Base-by-base conservation (phyloP, 1,284 basidiomycete genomes). In the Tylopilus orsonianus region DNA sequence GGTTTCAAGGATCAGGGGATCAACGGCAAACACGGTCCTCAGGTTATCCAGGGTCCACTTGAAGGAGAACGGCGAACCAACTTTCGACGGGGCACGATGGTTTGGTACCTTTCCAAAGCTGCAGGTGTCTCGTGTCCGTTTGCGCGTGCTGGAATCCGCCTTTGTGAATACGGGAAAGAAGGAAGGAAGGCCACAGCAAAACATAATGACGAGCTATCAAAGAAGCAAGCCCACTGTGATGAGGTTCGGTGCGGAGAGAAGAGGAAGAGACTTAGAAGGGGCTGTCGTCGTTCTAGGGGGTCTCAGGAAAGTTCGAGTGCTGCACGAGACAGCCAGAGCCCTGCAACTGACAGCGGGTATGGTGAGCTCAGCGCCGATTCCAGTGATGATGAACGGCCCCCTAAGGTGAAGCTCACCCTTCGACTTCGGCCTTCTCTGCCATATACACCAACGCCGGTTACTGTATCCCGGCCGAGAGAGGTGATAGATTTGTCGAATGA, bases 81-180 rank as follows among this genome's bases (percentile, higher is more conserved):
- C 64, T 89, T 88, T 61, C 76, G 86, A 48, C 77, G 82, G 35
- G 87, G 87, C 29, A 89, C 87, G 32, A 78, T 79, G 59, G 85
- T 89, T 8, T 89, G 85, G 85, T 89, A 87, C 66, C 75, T 89
- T 42, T 83, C 81, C 62, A 77, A 79, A 56, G 84, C 83, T 18
- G 79, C 85, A 5, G 87, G 87, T 34, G 78, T 81, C 8, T 80
- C 82, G 0, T 88, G 86, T 65, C 86, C 86, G 3, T 89, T 89
- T 62, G 69, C 81, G 8, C 74, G 81, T 49, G 81, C 76, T 2
- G 83, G 83, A n/a, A 84, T 89, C 37, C 75, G 80, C 27, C 71
- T 87, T 5, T 84, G 78, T 61, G 80, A 87, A 40, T 87, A 85
- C 61, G 72, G 70, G 18, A 77, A 80, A 59, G 70, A 74, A 52